These are phyloP conservation scores for Nigrospora osmanthi DNA, from an alignment of 2,329 filamentous ascomycete species.

Conservation along the genomic window DNA sequence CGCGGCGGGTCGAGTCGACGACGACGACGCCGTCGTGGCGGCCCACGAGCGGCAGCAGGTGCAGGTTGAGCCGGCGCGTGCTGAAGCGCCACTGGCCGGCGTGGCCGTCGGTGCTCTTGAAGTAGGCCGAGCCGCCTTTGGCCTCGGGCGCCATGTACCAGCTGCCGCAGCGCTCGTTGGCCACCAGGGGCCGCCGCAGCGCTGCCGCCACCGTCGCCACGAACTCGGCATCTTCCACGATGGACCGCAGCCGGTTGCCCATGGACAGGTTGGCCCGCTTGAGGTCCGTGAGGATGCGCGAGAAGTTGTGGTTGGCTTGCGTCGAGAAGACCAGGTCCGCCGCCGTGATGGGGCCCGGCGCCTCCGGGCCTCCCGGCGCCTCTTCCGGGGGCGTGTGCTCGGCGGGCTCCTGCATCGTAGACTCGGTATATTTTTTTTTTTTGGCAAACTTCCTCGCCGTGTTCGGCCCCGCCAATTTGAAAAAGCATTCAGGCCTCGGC, in stretches of 20 bases:
- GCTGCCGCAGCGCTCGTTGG: slow-evolving; percentile 91
- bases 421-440: no score
- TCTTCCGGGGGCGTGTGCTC: no score
- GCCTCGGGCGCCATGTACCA: slow-evolving; percentile 72
- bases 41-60: slow-evolving; percentile 64
- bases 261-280: slow-evolving; percentile 72
- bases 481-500: no score
- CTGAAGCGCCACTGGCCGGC: slow-evolving; percentile 87
- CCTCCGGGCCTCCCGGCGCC: neutral
- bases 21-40: slow-evolving; percentile 70
- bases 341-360: neutral
- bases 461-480: no score
- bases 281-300: slow-evolving; percentile 61
- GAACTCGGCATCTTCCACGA: slow-evolving; percentile 69
- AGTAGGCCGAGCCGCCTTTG: slow-evolving; percentile 76
- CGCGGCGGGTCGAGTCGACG: slow-evolving; percentile 85
- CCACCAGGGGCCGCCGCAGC: slow-evolving; percentile 63
- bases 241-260: slow-evolving; percentile 74
- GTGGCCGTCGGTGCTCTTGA: slow-evolving; percentile 97
- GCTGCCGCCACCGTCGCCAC: slow-evolving; percentile 52
- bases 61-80: slow-evolving; percentile 73
- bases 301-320: slow-evolving; percentile 56
- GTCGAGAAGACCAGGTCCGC: slow-evolving; percentile 39
- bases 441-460: no score
- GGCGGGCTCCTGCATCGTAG: no score